These are phyloP conservation scores for Colletotrichum acutatum DNA, from an alignment of 2,329 filamentous ascomycete species.

Conservation along the genomic window DNA sequence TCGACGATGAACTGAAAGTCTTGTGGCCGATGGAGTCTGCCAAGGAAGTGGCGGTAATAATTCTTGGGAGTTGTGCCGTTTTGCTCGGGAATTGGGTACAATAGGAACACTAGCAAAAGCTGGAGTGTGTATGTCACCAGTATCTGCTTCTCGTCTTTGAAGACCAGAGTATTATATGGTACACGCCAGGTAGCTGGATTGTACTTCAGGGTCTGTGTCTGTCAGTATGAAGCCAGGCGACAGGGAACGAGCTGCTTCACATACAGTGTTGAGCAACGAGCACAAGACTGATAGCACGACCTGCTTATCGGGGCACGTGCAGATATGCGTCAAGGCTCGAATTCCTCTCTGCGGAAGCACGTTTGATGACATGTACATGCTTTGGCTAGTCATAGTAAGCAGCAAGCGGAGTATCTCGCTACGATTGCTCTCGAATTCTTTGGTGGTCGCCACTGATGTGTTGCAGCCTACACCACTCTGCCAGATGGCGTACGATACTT, in stretches of 20 bases:
- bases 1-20: constrained; percentile 98
- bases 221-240: constrained; percentile 10
- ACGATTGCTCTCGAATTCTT: constrained; percentile 92
- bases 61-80: constrained; percentile 80
- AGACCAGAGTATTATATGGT: constrained; percentile 91
- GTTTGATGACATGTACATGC: constrained; percentile 89
- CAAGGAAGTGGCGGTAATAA: constrained; percentile 91
- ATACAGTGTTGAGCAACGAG: constrained; percentile 91
- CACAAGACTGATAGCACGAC: constrained; percentile 90
- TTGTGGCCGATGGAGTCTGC: constrained; percentile 89
- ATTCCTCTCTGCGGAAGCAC: constrained; percentile 85
- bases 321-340: constrained; percentile 87
- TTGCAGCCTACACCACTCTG: constrained; percentile 98
- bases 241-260: constrained; percentile 44
- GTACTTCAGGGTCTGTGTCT: constrained; percentile 85
- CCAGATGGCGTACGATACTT: constrained; percentile 95
- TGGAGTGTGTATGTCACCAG: constrained; percentile 94
- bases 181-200: constrained; percentile 95
- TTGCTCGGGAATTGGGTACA: constrained; percentile 89
- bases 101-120: constrained; percentile 83
- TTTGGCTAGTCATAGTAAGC: constrained; percentile 86
- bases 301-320: constrained; percentile 89
- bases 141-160: constrained; percentile 89
- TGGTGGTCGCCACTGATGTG: constrained; percentile 85
- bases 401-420: constrained; percentile 90